Evolutionary conservation across 148 eudicot genomes (phyloP).

Genomic region (Silene conica): DNA sequence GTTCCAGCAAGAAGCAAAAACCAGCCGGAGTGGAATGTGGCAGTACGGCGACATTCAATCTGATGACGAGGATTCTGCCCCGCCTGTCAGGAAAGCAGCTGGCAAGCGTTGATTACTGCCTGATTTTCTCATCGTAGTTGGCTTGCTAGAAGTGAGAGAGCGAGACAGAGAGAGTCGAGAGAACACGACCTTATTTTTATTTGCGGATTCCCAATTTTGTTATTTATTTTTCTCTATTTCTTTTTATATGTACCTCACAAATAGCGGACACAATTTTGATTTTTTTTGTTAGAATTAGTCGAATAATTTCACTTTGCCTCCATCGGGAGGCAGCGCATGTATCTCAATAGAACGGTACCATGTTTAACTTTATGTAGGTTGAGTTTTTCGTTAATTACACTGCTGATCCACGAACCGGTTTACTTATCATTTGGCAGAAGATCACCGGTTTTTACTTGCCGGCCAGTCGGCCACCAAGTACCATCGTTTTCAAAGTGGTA

Average conservation of each 20-base stretch:
- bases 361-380: neutral
- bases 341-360: neutral
- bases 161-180: constrained; percentile 16
- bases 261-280: neutral
- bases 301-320: neutral
- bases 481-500: no score
- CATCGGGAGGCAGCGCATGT: neutral
- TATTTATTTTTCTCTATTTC: neutral
- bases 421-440: no score
- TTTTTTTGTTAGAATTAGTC: neutral
- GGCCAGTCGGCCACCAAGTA: no score
- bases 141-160: constrained; percentile 8
- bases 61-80: constrained; percentile 71
- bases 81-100: constrained; percentile 54
- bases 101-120: constrained; percentile 51
- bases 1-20: constrained; percentile 63
- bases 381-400: neutral
- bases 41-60: constrained; percentile 76
- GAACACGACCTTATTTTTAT: constrained; percentile 3
- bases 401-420: no score
- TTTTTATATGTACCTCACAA: neutral
- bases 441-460: no score
- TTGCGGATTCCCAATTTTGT: constrained; percentile 30
- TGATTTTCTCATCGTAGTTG: neutral
- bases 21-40: constrained; percentile 68